Conservation (phyloP, 2,329 filamentous ascomycete genomes). For the Ceratocystis lukuohia region DNA sequence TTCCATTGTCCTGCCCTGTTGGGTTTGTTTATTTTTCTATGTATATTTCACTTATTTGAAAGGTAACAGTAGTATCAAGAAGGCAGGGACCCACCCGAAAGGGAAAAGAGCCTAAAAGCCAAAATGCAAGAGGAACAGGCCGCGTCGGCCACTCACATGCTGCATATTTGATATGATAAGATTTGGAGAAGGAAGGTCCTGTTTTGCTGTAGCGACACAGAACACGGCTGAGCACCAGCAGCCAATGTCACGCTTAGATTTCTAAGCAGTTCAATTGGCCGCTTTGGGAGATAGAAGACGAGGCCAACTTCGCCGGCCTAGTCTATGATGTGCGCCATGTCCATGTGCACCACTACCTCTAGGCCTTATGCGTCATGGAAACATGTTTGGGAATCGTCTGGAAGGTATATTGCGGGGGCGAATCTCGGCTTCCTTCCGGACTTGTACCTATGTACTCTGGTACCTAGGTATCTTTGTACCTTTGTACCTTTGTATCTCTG, state of each 20-base stretch:
- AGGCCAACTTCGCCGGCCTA: background rate
- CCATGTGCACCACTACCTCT: background rate
- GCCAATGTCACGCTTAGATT: background rate
- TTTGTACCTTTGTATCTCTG: background rate
- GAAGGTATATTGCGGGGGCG: conserved; percentile 11
- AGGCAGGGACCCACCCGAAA: background rate
- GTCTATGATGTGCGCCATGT: background rate
- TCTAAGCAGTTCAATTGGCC: background rate
- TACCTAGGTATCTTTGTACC: background rate
- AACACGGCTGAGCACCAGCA: background rate
- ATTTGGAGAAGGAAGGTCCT: background rate
- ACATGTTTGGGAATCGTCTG: conserved; percentile 7
- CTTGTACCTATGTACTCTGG: background rate
- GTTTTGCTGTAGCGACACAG: background rate
- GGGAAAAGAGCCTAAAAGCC: background rate
- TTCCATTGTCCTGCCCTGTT: too few relatives aligned
- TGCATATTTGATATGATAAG: background rate
- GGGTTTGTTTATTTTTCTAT: too few relatives aligned
- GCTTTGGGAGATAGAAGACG: background rate
- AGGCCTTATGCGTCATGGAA: conserved; percentile 7
- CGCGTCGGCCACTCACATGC: background rate
- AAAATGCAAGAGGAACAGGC: background rate
- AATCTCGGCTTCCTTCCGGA: conserved; percentile 16
- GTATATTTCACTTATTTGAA: background rate
- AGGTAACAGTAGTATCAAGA: background rate